These are phyloP conservation scores for Noccaea caerulescens DNA, from an alignment of 345 rosid genomes.

Conservation along the genomic window DNA sequence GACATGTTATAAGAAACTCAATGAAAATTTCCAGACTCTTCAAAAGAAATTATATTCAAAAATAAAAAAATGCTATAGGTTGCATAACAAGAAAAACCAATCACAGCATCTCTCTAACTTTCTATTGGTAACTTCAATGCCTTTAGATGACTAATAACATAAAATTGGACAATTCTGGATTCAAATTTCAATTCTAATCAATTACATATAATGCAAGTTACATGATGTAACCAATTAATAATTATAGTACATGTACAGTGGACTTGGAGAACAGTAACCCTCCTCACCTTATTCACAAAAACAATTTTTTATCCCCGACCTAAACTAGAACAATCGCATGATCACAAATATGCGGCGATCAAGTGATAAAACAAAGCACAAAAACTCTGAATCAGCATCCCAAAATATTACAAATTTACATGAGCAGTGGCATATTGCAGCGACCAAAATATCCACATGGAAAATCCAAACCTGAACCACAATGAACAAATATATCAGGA, in stretches of 20 bases:
- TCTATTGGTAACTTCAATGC: constrained; percentile 4
- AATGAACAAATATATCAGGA: constrained; percentile 4
- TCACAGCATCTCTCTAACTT: not conserved
- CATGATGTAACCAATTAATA: not conserved
- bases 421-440: not conserved
- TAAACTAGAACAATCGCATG: not conserved
- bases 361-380: not conserved
- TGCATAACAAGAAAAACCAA: not conserved
- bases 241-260: not conserved
- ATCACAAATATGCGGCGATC: not conserved
- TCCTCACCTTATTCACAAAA: not conserved
- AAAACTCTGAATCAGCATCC: not conserved
- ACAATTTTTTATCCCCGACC: not conserved
- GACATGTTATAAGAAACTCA: too few species aligned
- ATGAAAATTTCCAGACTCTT: not conserved
- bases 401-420: not conserved
- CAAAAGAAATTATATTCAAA: not conserved
- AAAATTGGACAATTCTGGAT: not conserved
- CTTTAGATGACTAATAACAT: not conserved
- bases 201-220: not conserved
- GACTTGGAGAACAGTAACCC: constrained; percentile 10
- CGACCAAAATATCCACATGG: not conserved
- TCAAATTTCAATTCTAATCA: not conserved
- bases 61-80: not conserved
- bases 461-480: constrained; percentile 7